A percentile compares a stretch with the other conserved stretches of the same genome.
phyloP scores from a whole-genome alignment of 441 rosid species.

The Metrosideros polymorpha region DNA sequence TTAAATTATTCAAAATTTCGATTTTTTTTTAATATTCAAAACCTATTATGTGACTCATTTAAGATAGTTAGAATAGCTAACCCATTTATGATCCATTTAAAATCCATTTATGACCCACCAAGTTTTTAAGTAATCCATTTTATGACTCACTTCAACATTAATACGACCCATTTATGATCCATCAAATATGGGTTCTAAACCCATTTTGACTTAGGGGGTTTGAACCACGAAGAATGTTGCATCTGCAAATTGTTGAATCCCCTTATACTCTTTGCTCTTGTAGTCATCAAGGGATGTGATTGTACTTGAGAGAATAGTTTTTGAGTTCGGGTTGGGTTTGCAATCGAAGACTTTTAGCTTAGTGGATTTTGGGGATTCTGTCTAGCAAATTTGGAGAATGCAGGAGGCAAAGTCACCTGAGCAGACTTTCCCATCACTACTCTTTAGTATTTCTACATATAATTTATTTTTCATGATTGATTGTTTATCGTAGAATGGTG shows the following conservation, averaged over 20 bases:
- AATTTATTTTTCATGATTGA: background rate
- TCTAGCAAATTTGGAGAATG: background rate
- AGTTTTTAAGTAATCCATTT: no score
- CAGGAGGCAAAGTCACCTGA: background rate
- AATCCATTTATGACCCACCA: no score
- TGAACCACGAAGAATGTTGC: background rate
- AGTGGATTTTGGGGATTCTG: background rate
- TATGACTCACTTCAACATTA: no score
- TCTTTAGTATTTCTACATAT: background rate
- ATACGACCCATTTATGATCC: no score
- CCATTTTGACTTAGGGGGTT: no score
- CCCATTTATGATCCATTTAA: no score
- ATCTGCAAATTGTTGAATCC: background rate
- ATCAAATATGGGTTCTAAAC: no score
- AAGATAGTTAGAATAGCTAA: no score
- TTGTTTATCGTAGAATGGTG: background rate
- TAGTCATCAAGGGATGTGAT: background rate
- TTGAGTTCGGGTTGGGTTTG: background rate
- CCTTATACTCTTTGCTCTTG: background rate
- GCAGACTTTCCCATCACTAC: background rate
- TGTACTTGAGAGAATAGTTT: background rate
- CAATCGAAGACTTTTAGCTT: background rate
- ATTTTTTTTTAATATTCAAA: no score
- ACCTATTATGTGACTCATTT: no score
- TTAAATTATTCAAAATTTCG: no score